A percentile compares a stretch with the other conserved stretches of the same genome.
phyloP scores from a whole-genome alignment of 2,329 filamentous ascomycete species.

The Leptographium flavum region DNA sequence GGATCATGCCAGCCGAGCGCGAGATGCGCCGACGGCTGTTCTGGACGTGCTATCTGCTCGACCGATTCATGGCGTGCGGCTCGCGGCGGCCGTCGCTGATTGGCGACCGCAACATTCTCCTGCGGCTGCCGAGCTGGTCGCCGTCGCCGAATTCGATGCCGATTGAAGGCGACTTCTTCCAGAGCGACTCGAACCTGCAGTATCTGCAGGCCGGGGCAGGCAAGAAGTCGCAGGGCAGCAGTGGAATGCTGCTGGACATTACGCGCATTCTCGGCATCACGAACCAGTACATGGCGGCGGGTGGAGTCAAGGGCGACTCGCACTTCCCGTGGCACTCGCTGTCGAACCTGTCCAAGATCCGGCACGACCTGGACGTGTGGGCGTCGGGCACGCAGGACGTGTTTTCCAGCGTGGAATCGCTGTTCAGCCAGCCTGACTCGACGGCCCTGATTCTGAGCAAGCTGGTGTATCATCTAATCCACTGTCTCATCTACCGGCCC shows the following conservation, averaged over 20 bases:
- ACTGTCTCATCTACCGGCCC: conserved; percentile 75
- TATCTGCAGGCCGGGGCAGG: conserved; percentile 49
- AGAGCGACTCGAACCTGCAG: conserved; percentile 63
- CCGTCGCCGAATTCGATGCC: conserved; percentile 45
- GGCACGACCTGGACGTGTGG: conserved; percentile 76
- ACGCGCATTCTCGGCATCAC: conserved; percentile 69
- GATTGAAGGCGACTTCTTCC: conserved; percentile 68
- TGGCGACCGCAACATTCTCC: conserved; percentile 58
- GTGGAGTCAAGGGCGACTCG: conserved; percentile 76
- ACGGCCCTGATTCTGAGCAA: conserved; percentile 71
- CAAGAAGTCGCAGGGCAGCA: conserved; percentile 60
- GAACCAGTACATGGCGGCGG: conserved; percentile 70
- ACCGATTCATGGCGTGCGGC: conserved; percentile 69
- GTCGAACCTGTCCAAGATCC: conserved; percentile 73
- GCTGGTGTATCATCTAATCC: conserved; percentile 72
- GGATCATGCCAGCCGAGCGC: conserved; percentile 51
- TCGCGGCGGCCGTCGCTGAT: conserved; percentile 73
- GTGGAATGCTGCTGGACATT: conserved; percentile 73
- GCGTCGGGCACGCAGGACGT: conserved; percentile 66
- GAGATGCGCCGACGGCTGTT: conserved; percentile 71
- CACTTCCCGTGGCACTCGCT: conserved; percentile 85
- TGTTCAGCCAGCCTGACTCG: conserved; percentile 67
- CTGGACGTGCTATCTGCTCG: conserved; percentile 79
- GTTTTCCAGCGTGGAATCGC: conserved; percentile 58
- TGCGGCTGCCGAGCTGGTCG: conserved; percentile 64